phyloP scores from a whole-genome alignment of 495 filamentous ascomycete genomes.

The Tricharina praecox region DNA sequence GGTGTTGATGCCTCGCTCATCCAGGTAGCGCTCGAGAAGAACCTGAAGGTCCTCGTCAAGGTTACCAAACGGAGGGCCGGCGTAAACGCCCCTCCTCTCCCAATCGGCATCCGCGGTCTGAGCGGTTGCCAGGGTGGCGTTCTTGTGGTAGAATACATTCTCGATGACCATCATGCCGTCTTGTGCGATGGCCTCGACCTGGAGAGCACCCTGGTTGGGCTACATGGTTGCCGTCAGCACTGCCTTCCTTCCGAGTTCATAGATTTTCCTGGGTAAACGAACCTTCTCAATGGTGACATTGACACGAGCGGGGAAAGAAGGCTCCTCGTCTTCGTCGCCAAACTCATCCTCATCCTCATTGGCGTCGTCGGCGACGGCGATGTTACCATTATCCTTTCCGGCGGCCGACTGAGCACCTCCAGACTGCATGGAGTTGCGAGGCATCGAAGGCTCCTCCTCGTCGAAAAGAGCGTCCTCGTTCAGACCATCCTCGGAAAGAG shows the following conservation, averaged over 20 bases:
- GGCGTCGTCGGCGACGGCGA: slow-evolving; percentile 11
- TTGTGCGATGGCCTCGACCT: slow-evolving; percentile 72
- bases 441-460: slow-evolving; percentile 31
- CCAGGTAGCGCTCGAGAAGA: slow-evolving; percentile 80
- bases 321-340: slow-evolving; percentile 33
- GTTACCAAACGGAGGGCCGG: slow-evolving; percentile 81
- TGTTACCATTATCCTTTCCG: slow-evolving; percentile 29
- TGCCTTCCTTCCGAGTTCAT: not conserved
- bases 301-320: slow-evolving; percentile 62
- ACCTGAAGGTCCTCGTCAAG: slow-evolving; percentile 91
- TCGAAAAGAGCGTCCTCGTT: slow-evolving; percentile 25
- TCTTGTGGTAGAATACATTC: slow-evolving; percentile 72
- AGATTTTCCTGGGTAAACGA: slow-evolving; percentile 9
- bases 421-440: slow-evolving; percentile 29
- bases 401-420: slow-evolving; percentile 39
- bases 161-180: slow-evolving; percentile 79
- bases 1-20: slow-evolving; percentile 82
- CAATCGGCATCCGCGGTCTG: slow-evolving; percentile 51
- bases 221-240: slow-evolving; percentile 9
- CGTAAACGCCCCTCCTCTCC: slow-evolving; percentile 59
- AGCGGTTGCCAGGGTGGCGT: slow-evolving; percentile 50
- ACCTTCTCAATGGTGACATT: slow-evolving; percentile 78
- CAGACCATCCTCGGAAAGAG: slow-evolving; percentile 42
- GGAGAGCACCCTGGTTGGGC: slow-evolving; percentile 49
- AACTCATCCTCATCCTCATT: slow-evolving; percentile 25